Percentiles rank a stretch among this genome's conserved stretches.
These are phyloP conservation scores for Phytomonas sp. DNA, from an alignment of 208 protist species.

Conservation along the genomic window DNA sequence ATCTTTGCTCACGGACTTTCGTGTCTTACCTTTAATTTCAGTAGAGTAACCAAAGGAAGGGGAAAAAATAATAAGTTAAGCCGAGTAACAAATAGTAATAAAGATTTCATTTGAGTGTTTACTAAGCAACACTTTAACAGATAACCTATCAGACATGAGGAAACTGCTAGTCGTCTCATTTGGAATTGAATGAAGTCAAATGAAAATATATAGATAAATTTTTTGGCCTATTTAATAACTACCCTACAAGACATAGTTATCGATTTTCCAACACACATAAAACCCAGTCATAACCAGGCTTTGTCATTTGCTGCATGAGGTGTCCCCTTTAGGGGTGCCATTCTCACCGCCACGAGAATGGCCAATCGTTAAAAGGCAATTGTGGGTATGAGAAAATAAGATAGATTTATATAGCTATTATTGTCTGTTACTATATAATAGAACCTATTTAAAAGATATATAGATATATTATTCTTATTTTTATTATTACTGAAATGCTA, in stretches of 20 bases:
- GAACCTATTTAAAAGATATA: neutral
- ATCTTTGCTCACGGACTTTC: neutral
- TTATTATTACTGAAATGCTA: neutral
- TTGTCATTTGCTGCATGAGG: neutral
- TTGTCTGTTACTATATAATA: conserved; percentile 5
- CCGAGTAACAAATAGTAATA: neutral
- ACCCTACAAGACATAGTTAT: neutral
- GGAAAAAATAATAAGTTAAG: neutral
- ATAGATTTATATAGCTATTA: conserved; percentile 1
- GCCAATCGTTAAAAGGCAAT: neutral
- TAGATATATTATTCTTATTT: neutral
- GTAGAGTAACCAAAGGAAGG: neutral
- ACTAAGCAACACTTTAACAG: neutral
- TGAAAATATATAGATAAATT: neutral
- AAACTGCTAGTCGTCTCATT: neutral
- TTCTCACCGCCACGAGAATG: neutral
- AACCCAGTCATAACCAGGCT: neutral
- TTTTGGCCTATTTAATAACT: neutral
- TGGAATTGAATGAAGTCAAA: neutral
- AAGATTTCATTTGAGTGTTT: neutral
- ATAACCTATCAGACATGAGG: neutral
- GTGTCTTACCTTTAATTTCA: neutral
- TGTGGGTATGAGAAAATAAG: neutral
- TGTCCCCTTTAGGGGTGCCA: neutral
- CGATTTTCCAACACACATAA: neutral